Base-by-base conservation (phyloP, 2,329 filamentous ascomycete species). In the Coniella lustricola region DNA sequence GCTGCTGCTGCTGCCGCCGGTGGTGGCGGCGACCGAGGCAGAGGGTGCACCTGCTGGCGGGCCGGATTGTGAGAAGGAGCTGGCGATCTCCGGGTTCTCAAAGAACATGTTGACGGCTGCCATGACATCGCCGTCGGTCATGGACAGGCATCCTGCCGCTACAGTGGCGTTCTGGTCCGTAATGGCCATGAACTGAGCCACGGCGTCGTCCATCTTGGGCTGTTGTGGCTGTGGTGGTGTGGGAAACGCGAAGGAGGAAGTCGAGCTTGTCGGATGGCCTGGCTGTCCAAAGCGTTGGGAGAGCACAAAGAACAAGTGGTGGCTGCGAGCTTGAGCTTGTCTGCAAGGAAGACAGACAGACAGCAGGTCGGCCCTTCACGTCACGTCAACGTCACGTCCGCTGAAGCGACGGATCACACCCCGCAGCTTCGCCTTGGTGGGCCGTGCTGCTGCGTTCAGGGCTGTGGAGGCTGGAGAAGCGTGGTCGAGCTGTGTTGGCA, bases 31-130 rank as follows among this genome's bases (percentile, higher is more conserved):
- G 17, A 65, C 57, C 8, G 31, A 18, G 9, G 47, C 22, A 7
- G 22, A 22, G 22, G 44, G 55, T 13, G 71, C 62, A 43, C 67
- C 62, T 16, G n/a, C 21, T 20, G 36, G 17, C 5, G 44, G 18
- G 18, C 29, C 18, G 3, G 20, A 37, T 3, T 47, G n/a, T 39
- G 60, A 61, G 50, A 77, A 65, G 49, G 67, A 68, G 37, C 68
- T 68, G 56, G 75, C 80, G 53, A 84, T 79, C 41, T 91, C 90
- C 37, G 86, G 87, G 63, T 86, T 93, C 62, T 94, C 89, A 66
- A 89, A 97, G 70, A 83, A 98, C 12, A 97, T 81, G 61, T 88
- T 82, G 59, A 96, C 84, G 21, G 93, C 93, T 61, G 91, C 85
- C 66, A 89, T 82, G 44, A 91, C 73, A 62, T 95, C 85, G 60